Percentiles rank a stretch among this genome's conserved stretches.
Conservation (phyloP, 2,329 filamentous ascomycete species). For the Aspergillus ochraceoroseus region DNA sequence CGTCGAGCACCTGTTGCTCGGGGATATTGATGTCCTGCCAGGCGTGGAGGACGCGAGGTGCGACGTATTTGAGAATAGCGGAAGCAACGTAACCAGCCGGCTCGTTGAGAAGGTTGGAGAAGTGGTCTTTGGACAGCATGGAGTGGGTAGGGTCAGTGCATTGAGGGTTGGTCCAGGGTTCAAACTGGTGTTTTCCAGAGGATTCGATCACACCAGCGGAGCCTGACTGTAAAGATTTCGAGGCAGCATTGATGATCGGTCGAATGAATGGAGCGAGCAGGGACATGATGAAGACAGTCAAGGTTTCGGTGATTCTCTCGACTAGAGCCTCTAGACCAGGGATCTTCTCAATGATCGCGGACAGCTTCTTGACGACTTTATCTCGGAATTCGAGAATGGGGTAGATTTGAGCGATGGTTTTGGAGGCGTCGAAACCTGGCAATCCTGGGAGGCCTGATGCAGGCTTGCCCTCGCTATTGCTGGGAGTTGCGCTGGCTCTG, state of each 20-base stretch:
- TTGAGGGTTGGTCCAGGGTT: slow-evolving; percentile 70
- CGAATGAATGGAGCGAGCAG: slow-evolving; percentile 86
- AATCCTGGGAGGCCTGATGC: slow-evolving; percentile 61
- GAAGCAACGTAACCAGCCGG: slow-evolving; percentile 69
- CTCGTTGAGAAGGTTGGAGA: slow-evolving; percentile 71
- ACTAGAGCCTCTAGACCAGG: slow-evolving; percentile 85
- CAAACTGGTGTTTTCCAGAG: slow-evolving; percentile 68
- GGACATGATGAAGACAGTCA: slow-evolving; percentile 87
- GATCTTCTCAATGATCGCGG: slow-evolving; percentile 79
- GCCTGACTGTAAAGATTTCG: slow-evolving; percentile 76
- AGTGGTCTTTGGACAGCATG: slow-evolving; percentile 79
- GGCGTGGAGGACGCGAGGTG: slow-evolving; percentile 81
- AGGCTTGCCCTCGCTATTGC: slow-evolving; percentile 1
- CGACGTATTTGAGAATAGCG: slow-evolving; percentile 76
- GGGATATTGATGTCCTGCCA: slow-evolving; percentile 85
- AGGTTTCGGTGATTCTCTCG: slow-evolving; percentile 86
- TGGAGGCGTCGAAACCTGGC: slow-evolving; percentile 72
- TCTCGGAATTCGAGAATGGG: slow-evolving; percentile 92
- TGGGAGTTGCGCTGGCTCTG: slow-evolving; percentile 25
- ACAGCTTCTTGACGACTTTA: slow-evolving; percentile 84
- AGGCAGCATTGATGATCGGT: slow-evolving; percentile 83
- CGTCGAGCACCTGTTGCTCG: slow-evolving; percentile 75
- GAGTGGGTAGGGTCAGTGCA: slow-evolving; percentile 78
- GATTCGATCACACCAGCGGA: slow-evolving; percentile 66
- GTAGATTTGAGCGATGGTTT: slow-evolving; percentile 77